A percentile compares a stretch with the other conserved stretches of the same genome.
Evolutionary conservation across 2,329 filamentous ascomycete genomes (phyloP).

Genomic region (Geosmithia morbida): DNA sequence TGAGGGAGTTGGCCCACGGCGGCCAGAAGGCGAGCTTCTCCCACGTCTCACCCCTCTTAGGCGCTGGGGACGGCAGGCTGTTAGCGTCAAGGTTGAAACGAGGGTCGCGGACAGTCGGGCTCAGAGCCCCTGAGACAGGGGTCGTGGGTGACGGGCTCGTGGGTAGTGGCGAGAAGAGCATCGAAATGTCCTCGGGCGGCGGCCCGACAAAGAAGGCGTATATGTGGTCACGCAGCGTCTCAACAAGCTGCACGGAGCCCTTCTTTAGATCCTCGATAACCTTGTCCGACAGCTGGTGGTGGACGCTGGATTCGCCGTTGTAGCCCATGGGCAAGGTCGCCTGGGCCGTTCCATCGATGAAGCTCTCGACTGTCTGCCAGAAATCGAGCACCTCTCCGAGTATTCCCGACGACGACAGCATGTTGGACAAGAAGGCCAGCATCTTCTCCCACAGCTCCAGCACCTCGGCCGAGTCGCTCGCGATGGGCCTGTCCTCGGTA

Average conservation of each 20-base stretch:
- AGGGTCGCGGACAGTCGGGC: slow-evolving; percentile 47
- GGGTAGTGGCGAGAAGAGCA: slow-evolving; percentile 72
- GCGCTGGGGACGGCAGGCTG: slow-evolving; percentile 63
- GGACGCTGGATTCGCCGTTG: slow-evolving; percentile 64
- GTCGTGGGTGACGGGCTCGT: slow-evolving; percentile 21
- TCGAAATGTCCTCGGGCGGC: slow-evolving; percentile 80
- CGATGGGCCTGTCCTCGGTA: slow-evolving; percentile 42
- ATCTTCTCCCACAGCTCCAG: slow-evolving; percentile 91
- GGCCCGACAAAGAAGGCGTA: slow-evolving; percentile 74
- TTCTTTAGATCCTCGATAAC: slow-evolving; percentile 60
- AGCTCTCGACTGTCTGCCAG: slow-evolving; percentile 83
- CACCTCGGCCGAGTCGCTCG: slow-evolving; percentile 66
- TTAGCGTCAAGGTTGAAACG: slow-evolving; percentile 69
- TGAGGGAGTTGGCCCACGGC: slow-evolving; percentile 79
- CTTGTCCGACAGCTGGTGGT: slow-evolving; percentile 65
- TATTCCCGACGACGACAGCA: slow-evolving; percentile 68
- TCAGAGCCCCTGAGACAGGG: slow-evolving; percentile 18
- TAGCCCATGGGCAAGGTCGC: slow-evolving; percentile 65
- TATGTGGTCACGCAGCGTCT: slow-evolving; percentile 66
- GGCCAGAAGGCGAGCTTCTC: slow-evolving; percentile 96
- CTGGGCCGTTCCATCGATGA: slow-evolving; percentile 77
- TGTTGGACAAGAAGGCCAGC: slow-evolving; percentile 53
- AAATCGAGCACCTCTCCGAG: slow-evolving; percentile 85
- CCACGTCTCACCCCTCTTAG: slow-evolving; percentile 71
- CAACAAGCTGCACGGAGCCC: slow-evolving; percentile 69